Evolutionary conservation across 1,284 basidiomycete genomes (phyloP), one percentile per base, ranked within the genome.

Genomic region (Volvariella surrecta): DNA sequence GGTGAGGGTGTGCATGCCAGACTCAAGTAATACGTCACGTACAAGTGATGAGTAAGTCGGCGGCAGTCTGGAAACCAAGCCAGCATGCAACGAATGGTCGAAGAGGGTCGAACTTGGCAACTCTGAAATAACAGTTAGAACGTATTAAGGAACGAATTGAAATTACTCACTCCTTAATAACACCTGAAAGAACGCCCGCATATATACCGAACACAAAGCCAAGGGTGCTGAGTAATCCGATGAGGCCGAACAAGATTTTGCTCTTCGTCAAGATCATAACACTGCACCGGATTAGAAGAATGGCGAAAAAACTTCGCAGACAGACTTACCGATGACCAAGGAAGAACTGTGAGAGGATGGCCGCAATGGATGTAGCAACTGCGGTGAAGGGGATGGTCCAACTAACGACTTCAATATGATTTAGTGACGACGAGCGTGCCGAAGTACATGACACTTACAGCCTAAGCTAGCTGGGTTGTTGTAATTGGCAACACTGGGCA

Each of bases 341-440:
- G 55, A 70, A 70, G 22, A 59, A 46, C 47, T 73, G 71, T 1
- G 70, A 67, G 13, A 66, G 49, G 32, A 73, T 52, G 6, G 71
- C 70, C 16, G 67, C 64, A 4, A 67, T 49, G 0, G 67, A 60
- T 1, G 67, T 71, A 3, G 64, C 63, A 16, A 64, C 53, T 3
- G 69, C 67, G 0, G 68, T 72, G 45, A 71, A 67, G 0, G 62
- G 60, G 40, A 68, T 66, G 2, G 69, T 66, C 71, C 71, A 70
- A 1, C 59, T 54, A 28, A 66, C 63, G 32, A 57, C 68, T 68
- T 37, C 8, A 16, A 15, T 22, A n/a, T n/a, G n/a, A n/a, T n/a
- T n/a, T n/a, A n/a, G 11, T 34, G 10, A 21, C 42, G 6, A 47
- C 20, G 20, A 37, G 39, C 18, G n/a, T 20, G 7, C 10, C n/a